Evolutionary conservation across 371 early-diverging fungal genomes (phyloP).

Genomic region (Mortierella polycephala): DNA sequence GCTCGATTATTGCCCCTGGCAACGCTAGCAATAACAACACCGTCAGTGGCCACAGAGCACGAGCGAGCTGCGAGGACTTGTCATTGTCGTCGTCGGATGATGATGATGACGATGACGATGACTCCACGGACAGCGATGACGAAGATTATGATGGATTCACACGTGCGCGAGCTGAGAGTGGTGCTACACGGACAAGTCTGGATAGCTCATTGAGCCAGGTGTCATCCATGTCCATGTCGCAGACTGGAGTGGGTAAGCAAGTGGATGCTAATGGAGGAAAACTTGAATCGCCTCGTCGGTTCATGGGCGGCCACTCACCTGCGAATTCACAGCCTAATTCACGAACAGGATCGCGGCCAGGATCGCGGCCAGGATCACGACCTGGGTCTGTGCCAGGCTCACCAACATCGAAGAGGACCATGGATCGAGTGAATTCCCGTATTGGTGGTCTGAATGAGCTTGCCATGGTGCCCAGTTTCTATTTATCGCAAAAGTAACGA

Average conservation of each 20-base stretch:
- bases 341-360: conserved; percentile 13
- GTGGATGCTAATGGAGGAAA: not conserved
- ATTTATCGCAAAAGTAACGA: conserved; percentile 8
- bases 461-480: conserved; percentile 1
- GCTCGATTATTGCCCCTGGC: conserved; percentile 13
- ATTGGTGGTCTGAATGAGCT: not conserved
- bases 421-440: conserved; percentile 9
- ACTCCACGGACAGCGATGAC: conserved; percentile 53
- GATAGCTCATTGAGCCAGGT: conserved; percentile 22
- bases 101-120: conserved; percentile 46
- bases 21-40: not conserved
- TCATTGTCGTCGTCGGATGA: conserved; percentile 49
- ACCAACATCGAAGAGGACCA: conserved; percentile 18
- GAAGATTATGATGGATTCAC: conserved; percentile 20
- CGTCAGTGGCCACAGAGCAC: conserved; percentile 34
- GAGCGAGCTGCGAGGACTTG: conserved; percentile 47
- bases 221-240: not conserved
- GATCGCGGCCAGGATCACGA: conserved; percentile 17
- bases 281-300: not conserved
- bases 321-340: conserved; percentile 27
- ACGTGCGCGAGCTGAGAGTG: conserved; percentile 7
- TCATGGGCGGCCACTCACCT: conserved; percentile 16
- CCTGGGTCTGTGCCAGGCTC: conserved; percentile 29
- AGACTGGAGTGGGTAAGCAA: no score
- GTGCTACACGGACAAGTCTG: conserved; percentile 21